A percentile compares a stretch with the other conserved stretches of the same genome.
Conservation (phyloP, 768 basidiomycete species). For the Lactarius hengduanensis region DNA sequence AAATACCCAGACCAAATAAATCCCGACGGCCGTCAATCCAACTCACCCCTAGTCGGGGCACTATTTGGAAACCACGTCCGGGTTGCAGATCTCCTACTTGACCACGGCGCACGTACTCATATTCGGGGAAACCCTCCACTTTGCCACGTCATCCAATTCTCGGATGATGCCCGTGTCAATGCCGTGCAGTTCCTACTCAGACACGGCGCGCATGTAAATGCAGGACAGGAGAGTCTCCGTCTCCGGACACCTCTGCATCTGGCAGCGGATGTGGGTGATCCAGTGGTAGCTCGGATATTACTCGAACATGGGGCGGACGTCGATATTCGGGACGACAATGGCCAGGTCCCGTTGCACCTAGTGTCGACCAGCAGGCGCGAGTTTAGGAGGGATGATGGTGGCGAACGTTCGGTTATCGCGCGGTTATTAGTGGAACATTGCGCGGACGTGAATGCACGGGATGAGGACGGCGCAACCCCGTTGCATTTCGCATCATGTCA, state of each 20-base stretch:
- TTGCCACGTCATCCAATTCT: background rate
- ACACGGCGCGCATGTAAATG: background rate
- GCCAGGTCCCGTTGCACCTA: background rate
- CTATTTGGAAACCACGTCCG: background rate
- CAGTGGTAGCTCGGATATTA: background rate
- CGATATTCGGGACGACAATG: background rate
- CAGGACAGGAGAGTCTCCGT: background rate
- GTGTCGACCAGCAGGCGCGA: background rate
- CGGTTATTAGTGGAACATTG: background rate
- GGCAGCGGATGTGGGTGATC: background rate
- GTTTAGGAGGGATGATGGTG: background rate
- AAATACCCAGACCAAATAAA: background rate
- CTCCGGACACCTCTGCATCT: background rate
- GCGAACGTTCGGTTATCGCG: background rate
- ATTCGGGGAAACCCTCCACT: background rate
- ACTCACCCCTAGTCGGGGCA: background rate
- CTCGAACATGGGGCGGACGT: background rate
- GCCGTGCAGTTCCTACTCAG: background rate
- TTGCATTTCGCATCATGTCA: background rate
- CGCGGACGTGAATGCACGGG: background rate
- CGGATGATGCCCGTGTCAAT: background rate
- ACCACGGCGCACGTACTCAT: background rate
- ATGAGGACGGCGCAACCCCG: background rate
- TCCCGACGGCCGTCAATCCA: background rate
- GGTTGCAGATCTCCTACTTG: background rate